Conservation (phyloP, 148 eudicot species). For the Rhododendron vialii region DNA sequence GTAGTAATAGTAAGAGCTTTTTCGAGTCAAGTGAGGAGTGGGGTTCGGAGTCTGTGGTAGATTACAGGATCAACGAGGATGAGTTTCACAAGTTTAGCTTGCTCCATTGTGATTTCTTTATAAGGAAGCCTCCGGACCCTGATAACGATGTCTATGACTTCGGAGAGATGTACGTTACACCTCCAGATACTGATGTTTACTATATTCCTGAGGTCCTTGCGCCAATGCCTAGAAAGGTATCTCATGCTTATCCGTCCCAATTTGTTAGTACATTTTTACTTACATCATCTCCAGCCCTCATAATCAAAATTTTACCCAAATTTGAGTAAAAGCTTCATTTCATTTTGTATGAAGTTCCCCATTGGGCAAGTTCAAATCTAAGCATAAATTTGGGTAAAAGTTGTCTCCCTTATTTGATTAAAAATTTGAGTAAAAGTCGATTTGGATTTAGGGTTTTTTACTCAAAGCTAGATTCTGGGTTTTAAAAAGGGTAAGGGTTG, state of each 20-base stretch:
- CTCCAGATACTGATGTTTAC: constrained; percentile 93
- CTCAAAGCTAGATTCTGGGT: background rate
- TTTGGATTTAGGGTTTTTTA: background rate
- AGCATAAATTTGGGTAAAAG: background rate
- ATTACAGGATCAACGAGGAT: constrained; percentile 83
- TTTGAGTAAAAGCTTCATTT: background rate
- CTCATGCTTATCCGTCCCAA: background rate
- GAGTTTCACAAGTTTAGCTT: constrained; percentile 85
- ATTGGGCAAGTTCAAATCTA: background rate
- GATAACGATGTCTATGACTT: constrained; percentile 89
- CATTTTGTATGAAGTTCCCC: background rate
- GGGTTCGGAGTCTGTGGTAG: constrained; percentile 64
- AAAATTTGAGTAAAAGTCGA: background rate
- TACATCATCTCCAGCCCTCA: background rate
- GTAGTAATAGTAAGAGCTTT: constrained; percentile 55
- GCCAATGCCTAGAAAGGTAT: constrained; percentile 94
- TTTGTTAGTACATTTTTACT: background rate
- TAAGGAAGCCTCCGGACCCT: constrained; percentile 79
- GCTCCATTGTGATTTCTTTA: constrained; percentile 85
- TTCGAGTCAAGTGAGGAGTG: constrained; percentile 59
- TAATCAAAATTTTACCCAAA: background rate
- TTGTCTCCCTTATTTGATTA: background rate
- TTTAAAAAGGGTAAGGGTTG: background rate
- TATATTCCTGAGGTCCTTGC: constrained; percentile 91
- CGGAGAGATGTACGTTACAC: constrained; percentile 98